Base-by-base conservation (phyloP, 345 rosid genomes). In the Excoecaria cochinchinensis region DNA sequence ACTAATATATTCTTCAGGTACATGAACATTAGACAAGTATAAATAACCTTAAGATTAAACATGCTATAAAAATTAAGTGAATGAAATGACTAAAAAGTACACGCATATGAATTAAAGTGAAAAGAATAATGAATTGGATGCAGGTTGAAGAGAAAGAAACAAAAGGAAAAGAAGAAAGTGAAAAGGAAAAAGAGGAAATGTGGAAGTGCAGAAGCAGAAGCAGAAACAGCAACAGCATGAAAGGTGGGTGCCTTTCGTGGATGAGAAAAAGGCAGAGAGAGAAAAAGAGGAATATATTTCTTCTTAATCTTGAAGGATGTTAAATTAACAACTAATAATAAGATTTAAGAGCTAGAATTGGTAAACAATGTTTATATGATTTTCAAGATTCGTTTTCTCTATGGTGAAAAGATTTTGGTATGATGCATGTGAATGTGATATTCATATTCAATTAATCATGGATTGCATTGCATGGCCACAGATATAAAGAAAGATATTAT, bases 221-320 rank as follows among this genome's bases (percentile, higher is more conserved):
- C 78, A 60, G 75, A 17, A 12, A 25, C 17, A 46, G 60, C 51
- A 51, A 31, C 31, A 50, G 76, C 22, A 50, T 66, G 72, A 87
- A 83, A 83, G 83, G 78, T 59, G 94, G 94, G 42, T 91, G 96
- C 79, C 85, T 90, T 72, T 83, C 94, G 63, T 88, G 94, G 94
- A 80, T 88, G 82, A 89, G 84, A 74, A 84, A 81, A 79, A 87
- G 85, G 78, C 86, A 85, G 6, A 85, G 84, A 73, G 70, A 81
- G 71, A 85, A 74, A 78, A 85, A 79, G 62, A 83, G 77, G 36
- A 86, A 77, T 63, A 21, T 74, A 36, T 87, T 86, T 87, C 82
- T 85, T 68, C 80, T 81, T 64, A 82, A 50, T 67, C 84, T 78
- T n/a, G 66, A 74, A 77, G 81, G 74, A 6, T 78, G 84, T 74